A percentile compares a stretch with the other conserved stretches of the same genome.
Conservation (phyloP, 2,329 filamentous ascomycete species). For the Metarhizium humberi region DNA sequence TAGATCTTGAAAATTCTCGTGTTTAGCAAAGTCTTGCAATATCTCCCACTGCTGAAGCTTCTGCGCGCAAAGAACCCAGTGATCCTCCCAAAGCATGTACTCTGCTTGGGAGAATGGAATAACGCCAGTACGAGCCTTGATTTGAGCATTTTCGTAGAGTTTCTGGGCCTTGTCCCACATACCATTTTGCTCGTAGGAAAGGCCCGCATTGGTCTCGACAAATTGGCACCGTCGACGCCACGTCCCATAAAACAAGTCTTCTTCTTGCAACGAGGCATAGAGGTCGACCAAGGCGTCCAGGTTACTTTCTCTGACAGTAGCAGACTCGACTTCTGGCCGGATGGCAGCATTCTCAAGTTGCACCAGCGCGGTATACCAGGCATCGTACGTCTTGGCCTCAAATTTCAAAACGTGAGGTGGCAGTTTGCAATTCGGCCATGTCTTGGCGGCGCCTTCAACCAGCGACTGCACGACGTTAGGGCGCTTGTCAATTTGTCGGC, state of each 20-base stretch:
- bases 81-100: conserved; percentile 99
- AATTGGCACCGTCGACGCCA: conserved; percentile 95
- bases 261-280: conserved; percentile 83
- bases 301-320: conserved; percentile 82
- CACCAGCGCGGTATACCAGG: conserved; percentile 90
- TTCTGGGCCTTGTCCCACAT: conserved; percentile 99
- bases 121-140: conserved; percentile 93
- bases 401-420: conserved; percentile 96
- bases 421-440: conserved; percentile 81
- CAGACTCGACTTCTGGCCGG: conserved; percentile 73
- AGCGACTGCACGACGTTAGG: conserved; percentile 94
- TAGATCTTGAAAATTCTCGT: conserved; percentile 96
- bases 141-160: conserved; percentile 92
- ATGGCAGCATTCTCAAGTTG: conserved; percentile 87
- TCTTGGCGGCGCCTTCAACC: conserved; percentile 75
- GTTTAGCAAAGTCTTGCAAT: conserved; percentile 92
- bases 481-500: conserved; percentile 84
- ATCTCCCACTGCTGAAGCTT: conserved; percentile 99
- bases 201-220: conserved; percentile 90
- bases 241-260: conserved; percentile 94
- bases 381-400: conserved; percentile 85
- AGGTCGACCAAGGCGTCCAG: conserved; percentile 92
- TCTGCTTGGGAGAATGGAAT: conserved; percentile 93
- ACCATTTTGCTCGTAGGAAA: conserved; percentile 97
- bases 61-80: conserved; percentile 95